phyloP scores from a whole-genome alignment of 129 eudicot species.

The Tagetes patula region DNA sequence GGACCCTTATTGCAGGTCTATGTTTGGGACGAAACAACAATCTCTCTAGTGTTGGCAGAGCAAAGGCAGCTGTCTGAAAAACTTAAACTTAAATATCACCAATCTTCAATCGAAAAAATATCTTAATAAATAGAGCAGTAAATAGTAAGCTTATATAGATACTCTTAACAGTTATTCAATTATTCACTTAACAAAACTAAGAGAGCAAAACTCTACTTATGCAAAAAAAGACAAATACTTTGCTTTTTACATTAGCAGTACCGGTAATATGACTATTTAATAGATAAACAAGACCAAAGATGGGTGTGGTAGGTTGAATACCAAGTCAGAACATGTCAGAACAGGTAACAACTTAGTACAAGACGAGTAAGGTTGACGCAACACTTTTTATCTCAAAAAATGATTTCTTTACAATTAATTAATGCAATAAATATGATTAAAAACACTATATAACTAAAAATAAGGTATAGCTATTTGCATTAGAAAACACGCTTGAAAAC shows the following conservation, averaged over 20 bases:
- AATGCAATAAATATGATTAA: background rate
- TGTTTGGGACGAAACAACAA: conserved; percentile 79
- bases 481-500: background rate
- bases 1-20: conserved; percentile 90
- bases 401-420: background rate
- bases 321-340: background rate
- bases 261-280: background rate
- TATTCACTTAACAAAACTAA: conserved; percentile 1
- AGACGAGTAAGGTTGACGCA: background rate
- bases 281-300: background rate
- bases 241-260: conserved; percentile 7
- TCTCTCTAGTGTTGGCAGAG: conserved; percentile 91
- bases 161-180: background rate
- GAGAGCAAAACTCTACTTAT: background rate
- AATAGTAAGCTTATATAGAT: background rate
- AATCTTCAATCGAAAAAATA: conserved; percentile 4
- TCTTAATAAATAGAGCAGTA: background rate
- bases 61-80: conserved; percentile 95
- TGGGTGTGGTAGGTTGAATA: background rate
- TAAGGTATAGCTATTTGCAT: background rate
- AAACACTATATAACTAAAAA: background rate
- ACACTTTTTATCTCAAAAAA: background rate
- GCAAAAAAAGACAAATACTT: background rate
- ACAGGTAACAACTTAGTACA: conserved; percentile 1
- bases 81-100: conserved; percentile 3